Evolutionary conservation across 2,329 filamentous ascomycete genomes (phyloP).

Genomic region (Cladosporium velox): DNA sequence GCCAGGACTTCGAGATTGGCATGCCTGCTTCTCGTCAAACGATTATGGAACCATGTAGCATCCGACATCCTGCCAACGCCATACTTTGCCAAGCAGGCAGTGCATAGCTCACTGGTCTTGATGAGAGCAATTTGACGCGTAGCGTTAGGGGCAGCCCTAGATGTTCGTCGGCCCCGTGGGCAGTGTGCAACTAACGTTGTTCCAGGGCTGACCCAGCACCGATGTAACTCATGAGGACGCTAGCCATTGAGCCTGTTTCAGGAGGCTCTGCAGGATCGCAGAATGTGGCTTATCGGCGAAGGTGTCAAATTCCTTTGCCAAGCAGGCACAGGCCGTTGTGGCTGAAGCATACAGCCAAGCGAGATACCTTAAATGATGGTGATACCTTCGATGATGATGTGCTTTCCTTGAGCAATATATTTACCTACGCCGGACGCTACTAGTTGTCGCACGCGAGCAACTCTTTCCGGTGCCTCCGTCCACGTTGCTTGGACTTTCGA

Average conservation of each 20-base stretch:
- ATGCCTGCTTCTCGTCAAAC: background rate
- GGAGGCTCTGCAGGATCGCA: background rate
- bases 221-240: background rate
- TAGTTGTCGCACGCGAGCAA: background rate
- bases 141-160: background rate
- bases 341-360: background rate
- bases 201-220: background rate
- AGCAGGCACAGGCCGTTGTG: background rate
- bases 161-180: background rate
- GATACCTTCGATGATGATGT: background rate
- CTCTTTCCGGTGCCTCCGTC: background rate
- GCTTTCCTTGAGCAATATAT: background rate
- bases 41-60: background rate
- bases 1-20: background rate
- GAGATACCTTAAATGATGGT: background rate
- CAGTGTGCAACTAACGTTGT: background rate
- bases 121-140: background rate
- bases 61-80: background rate
- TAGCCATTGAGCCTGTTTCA: background rate
- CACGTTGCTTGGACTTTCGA: background rate
- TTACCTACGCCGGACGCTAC: background rate
- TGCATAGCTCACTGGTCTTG: background rate
- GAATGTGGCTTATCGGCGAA: background rate
- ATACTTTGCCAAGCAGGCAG: background rate
- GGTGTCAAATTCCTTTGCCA: background rate